These are phyloP conservation scores for Psidium guajava DNA, from an alignment of 345 rosid species.

Conservation along the genomic window DNA sequence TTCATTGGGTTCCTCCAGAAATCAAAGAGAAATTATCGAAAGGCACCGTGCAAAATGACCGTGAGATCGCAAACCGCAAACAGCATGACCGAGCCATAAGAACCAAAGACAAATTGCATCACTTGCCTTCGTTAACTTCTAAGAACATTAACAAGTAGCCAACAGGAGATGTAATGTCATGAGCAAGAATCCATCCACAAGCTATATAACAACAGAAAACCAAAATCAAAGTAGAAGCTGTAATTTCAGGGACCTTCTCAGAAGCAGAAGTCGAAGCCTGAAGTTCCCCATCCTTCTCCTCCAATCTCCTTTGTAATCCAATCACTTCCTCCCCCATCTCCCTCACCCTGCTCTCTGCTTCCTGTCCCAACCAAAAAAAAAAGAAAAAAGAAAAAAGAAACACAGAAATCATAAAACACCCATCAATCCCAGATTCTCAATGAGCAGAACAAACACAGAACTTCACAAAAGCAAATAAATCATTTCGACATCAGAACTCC, in stretches of 20 bases:
- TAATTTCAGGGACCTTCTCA: slow-evolving; percentile 45
- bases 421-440: slow-evolving; percentile 10
- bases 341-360: slow-evolving; percentile 68
- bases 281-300: slow-evolving; percentile 53
- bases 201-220: not conserved
- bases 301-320: slow-evolving; percentile 34
- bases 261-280: slow-evolving; percentile 51
- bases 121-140: not conserved
- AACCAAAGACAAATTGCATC: not conserved
- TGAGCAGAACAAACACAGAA: not conserved
- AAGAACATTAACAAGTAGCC: not conserved
- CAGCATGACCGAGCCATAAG: not conserved
- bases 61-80: not conserved
- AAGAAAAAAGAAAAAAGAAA: not conserved
- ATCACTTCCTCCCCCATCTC: slow-evolving; percentile 51
- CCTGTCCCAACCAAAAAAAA: slow-evolving; percentile 18
- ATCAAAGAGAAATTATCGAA: slow-evolving; percentile 12
- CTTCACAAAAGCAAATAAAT: not conserved
- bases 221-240: not conserved
- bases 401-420: slow-evolving; percentile 6
- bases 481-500: not conserved
- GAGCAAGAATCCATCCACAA: not conserved
- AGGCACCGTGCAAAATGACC: not conserved
- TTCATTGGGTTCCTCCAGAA: slow-evolving; percentile 11
- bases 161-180: not conserved